Conservation (phyloP, 2,329 filamentous ascomycete genomes). For the Pezicula neosporulosa region DNA sequence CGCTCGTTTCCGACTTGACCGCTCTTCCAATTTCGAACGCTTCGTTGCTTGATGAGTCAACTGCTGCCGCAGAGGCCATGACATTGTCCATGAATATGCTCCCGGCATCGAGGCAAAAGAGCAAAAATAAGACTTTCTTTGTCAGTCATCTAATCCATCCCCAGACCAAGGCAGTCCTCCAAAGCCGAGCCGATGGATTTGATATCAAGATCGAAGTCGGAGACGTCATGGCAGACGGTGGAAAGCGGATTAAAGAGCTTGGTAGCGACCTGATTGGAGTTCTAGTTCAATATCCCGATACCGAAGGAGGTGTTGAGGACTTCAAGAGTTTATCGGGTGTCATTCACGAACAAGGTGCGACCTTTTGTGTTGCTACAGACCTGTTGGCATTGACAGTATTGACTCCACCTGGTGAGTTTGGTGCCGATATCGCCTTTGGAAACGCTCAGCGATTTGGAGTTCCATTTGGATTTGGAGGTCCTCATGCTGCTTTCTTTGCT, state of each 20-base stretch:
- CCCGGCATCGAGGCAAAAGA: slow-evolving; percentile 67
- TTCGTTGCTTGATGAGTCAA: slow-evolving; percentile 85
- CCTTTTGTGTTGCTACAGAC: slow-evolving; percentile 86
- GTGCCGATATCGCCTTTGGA: slow-evolving; percentile 92
- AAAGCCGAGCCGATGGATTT: slow-evolving; percentile 86
- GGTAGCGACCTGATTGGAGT: slow-evolving; percentile 84
- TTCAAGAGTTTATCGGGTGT: slow-evolving; percentile 71
- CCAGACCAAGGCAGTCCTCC: slow-evolving; percentile 80
- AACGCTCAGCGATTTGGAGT: slow-evolving; percentile 90
- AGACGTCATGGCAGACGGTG: slow-evolving; percentile 65
- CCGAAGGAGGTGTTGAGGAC: slow-evolving; percentile 74
- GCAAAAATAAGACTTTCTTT: slow-evolving; percentile 74
- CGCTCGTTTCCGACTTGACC: slow-evolving; percentile 84
- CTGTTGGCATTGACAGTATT: slow-evolving; percentile 82
- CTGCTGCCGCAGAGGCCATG: slow-evolving; percentile 93
- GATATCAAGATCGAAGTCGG: slow-evolving; percentile 74
- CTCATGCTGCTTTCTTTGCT: slow-evolving; percentile 96
- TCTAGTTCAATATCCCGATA: slow-evolving; percentile 93
- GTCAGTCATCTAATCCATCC: slow-evolving; percentile 81
- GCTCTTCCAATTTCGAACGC: slow-evolving; percentile 86
- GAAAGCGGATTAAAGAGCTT: slow-evolving; percentile 65
- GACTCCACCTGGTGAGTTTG: slow-evolving; percentile 89
- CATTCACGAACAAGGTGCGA: slow-evolving; percentile 73
- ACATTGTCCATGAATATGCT: slow-evolving; percentile 82
- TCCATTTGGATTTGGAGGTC: slow-evolving; percentile 86